Conservation (phyloP, 2,329 filamentous ascomycete species). For the Hypoxylon sp. region DNA sequence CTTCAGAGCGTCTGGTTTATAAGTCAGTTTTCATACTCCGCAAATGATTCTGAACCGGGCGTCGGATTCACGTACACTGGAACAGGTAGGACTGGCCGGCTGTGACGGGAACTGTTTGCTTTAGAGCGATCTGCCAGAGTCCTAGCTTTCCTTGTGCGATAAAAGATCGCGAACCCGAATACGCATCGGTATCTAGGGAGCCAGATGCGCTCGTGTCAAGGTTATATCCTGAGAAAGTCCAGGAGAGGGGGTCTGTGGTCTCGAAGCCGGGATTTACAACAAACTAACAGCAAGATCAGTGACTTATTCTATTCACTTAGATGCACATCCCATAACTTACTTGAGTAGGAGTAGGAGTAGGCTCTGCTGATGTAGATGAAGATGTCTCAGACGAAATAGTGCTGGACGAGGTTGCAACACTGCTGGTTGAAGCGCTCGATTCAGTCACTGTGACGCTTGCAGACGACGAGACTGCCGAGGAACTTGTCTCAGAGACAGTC, state of each 20-base stretch:
- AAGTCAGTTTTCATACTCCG: background rate
- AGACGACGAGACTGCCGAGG: background rate
- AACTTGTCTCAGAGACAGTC: background rate
- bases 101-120: conserved; percentile 10
- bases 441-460: background rate
- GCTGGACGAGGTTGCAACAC: conserved; percentile 5
- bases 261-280: conserved; percentile 9
- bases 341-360: conserved; percentile 14
- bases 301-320: background rate
- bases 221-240: conserved; percentile 6
- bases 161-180: conserved; percentile 18
- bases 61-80: conserved; percentile 13
- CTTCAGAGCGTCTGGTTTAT: conserved; percentile 12
- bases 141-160: conserved; percentile 17
- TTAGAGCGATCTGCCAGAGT: conserved; percentile 16
- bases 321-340: background rate
- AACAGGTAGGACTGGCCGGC: conserved; percentile 14
- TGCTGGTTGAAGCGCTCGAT: conserved; percentile 1
- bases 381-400: conserved; percentile 12
- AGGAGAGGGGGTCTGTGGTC: conserved; percentile 3
- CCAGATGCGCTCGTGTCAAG: conserved; percentile 7
- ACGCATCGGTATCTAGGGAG: conserved; percentile 11
- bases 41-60: background rate
- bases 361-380: conserved; percentile 9
- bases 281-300: background rate